Evolutionary conservation across 495 filamentous ascomycete species (phyloP), one percentile per base, ranked within the genome.

Genomic region (Aspergillus cristatus): DNA sequence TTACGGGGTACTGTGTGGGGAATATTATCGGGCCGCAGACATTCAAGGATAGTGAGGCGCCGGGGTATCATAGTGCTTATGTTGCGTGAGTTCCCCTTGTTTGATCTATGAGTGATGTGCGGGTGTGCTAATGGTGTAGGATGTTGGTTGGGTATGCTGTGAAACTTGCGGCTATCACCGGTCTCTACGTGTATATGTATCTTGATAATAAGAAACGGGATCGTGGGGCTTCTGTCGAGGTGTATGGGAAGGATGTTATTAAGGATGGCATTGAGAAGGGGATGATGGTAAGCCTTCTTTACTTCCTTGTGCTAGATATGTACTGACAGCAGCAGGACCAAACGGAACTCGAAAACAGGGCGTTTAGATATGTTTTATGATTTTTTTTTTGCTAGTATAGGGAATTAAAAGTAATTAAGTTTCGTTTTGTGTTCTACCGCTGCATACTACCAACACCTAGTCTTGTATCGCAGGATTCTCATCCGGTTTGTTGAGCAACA

Each of bases 11-110:
- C 42, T 76, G 70, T 37, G 54, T 74, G n/a, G 72, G 71, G 1
- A 77, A 75, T 54, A 72, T 74, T 25, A 67, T 70, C 43, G 65
- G 68, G 7, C 67, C 73, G 26, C 71, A 72, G 52, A 71, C 71
- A 0, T 76, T 78, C 37, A 72, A 68, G 32, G 51, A 53, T 1
- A 65, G 55, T 18, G 70, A 75, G 54, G 63, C 64, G 6, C 72
- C 72, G 12, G 58, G 66, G 11, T 75, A 75, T 53, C 60, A 65
- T 53, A 35, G 70, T 62, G 54, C 73, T n/a, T 75, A 77, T 41
- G 60, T 75, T 50, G 72, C 72, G 57, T 60, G 34, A 32, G 57
- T 58, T 28, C 8, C 17, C 14, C 26, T 15, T 34, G 14, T 0
- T 24, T 8, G 1, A 0, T 14, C 15, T 8, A 8, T 14, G 3